A percentile compares a stretch with the other conserved stretches of the same genome.
phyloP scores from a whole-genome alignment of 83 land plant species.

The Picea mariana region DNA sequence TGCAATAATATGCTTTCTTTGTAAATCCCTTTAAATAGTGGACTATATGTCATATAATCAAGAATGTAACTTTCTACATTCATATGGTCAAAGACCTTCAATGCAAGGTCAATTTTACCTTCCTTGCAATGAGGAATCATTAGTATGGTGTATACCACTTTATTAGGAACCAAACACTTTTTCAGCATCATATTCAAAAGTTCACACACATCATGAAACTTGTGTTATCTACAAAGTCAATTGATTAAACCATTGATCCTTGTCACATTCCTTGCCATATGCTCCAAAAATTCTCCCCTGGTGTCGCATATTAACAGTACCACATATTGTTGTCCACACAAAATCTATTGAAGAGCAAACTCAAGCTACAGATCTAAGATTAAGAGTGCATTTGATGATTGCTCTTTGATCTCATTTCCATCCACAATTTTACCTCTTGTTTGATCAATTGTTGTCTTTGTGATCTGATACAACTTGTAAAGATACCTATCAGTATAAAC shows the following conservation, averaged over 20 bases:
- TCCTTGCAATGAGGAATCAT: not conserved
- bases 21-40: constrained; percentile 46
- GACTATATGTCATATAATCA: constrained; percentile 34
- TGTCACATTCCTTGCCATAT: too few relatives aligned
- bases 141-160: constrained; percentile 1
- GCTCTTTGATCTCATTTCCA: too few relatives aligned
- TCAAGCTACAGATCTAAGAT: too few relatives aligned
- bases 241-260: constrained; percentile 35
- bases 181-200: constrained; percentile 56
- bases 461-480: too few relatives aligned
- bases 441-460: too few relatives aligned
- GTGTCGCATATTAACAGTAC: too few relatives aligned
- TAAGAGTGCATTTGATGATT: too few relatives aligned
- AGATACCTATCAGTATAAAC: too few relatives aligned
- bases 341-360: too few relatives aligned
- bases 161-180: constrained; percentile 24
- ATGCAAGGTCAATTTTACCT: constrained; percentile 7
- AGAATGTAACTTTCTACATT: constrained; percentile 8
- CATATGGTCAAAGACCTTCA: not conserved
- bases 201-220: constrained; percentile 43
- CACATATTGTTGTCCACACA: too few relatives aligned
- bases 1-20: constrained; percentile 19
- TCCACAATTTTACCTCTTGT: too few relatives aligned
- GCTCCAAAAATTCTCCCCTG: too few relatives aligned
- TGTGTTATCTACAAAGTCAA: constrained; percentile 48